These are phyloP conservation scores for Tetragonia tetragonoides DNA, from an alignment of 148 eudicot species.

Conservation along the genomic window DNA sequence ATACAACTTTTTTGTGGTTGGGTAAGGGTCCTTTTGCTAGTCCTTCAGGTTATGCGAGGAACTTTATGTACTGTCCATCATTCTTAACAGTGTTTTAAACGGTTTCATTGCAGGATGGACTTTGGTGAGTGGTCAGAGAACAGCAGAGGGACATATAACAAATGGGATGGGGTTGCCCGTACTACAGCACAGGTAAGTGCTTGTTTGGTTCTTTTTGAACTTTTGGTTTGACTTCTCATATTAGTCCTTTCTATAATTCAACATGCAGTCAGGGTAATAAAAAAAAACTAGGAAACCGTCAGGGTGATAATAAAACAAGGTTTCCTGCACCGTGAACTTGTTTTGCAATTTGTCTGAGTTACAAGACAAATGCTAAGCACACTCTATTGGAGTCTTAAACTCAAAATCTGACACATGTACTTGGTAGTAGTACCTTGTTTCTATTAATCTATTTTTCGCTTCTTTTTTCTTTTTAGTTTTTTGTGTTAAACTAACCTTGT, in stretches of 20 bases:
- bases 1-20: constrained; percentile 88
- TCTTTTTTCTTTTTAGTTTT: too few relatives aligned
- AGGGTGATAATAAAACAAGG: too few relatives aligned
- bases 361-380: too few relatives aligned
- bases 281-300: too few relatives aligned
- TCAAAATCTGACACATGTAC: too few relatives aligned
- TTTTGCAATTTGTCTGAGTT: background rate
- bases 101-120: constrained; percentile 62
- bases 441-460: too few relatives aligned
- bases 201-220: background rate
- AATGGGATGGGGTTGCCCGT: constrained; percentile 98
- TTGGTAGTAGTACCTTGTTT: too few relatives aligned
- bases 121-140: constrained; percentile 86
- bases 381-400: too few relatives aligned
- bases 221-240: background rate
- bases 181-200: constrained; percentile 71
- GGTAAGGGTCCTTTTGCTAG: constrained; percentile 47
- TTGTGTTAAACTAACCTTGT: too few relatives aligned
- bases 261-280: too few relatives aligned
- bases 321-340: too few relatives aligned
- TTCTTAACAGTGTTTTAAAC: constrained; percentile 7
- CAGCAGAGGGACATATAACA: constrained; percentile 95
- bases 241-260: background rate
- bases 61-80: background rate
- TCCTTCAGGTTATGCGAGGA: background rate